Evolutionary conservation across 1,284 basidiomycete genomes (phyloP).

Genomic region (Irpex sp.): DNA sequence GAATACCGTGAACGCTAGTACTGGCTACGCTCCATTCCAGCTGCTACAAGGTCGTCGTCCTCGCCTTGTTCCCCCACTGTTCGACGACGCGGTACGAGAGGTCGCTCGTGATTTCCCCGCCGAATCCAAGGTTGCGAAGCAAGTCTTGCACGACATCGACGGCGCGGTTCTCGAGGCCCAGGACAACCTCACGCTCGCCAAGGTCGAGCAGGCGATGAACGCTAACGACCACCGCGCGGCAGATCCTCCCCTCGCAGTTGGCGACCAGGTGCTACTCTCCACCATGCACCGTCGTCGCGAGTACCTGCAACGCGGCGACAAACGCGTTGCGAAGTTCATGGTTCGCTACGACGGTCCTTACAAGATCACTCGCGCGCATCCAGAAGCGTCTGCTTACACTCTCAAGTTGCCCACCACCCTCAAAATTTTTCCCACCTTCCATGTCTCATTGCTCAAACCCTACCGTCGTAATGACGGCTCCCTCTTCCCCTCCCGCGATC

Average conservation of each 20-base stretch:
- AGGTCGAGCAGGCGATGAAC: neutral
- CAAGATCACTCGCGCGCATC: neutral
- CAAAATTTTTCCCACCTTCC: neutral
- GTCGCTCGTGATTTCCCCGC: neutral
- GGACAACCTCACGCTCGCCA: constrained; percentile 5
- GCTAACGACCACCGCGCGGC: constrained; percentile 6
- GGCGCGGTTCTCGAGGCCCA: constrained; percentile 6
- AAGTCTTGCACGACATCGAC: constrained; percentile 1
- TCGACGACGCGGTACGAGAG: neutral
- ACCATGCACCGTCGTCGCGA: neutral
- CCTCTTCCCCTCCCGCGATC: constrained; percentile 11
- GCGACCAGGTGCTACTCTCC: neutral
- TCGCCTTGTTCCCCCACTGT: constrained; percentile 10
- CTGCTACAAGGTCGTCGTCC: constrained; percentile 13
- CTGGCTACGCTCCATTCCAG: constrained; percentile 27
- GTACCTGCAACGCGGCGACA: constrained; percentile 2
- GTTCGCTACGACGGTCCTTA: neutral
- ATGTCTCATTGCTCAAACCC: neutral
- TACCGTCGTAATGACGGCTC: neutral
- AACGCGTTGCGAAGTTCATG: constrained; percentile 5
- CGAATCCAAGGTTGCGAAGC: too few species aligned
- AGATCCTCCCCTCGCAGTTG: constrained; percentile 3
- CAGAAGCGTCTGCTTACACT: neutral
- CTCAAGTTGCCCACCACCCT: neutral
- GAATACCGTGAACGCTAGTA: constrained; percentile 23